Evolutionary conservation across 2,329 filamentous ascomycete species (phyloP), one percentile per base, ranked within the genome.

Genomic region (Phialophora verrucosa): DNA sequence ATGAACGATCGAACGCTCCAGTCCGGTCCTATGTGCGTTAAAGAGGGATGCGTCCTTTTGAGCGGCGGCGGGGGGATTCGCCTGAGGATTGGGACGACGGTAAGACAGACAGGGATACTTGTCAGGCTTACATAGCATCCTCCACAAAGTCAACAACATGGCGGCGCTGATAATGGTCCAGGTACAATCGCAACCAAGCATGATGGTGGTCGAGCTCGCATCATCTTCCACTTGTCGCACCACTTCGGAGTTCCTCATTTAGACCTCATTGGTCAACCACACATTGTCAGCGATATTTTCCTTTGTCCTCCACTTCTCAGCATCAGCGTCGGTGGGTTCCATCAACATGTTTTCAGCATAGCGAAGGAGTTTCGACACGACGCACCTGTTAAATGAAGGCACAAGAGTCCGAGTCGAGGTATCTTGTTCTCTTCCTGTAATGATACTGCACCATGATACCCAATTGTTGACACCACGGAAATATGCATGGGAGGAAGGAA

Each of bases 21-120:
- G 25, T 59, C 7, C 65, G 62, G 20, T 54, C 65, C 17, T 64
- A 67, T 55, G 58, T 51, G 25, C 62, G 49, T 29, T 61, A 38
- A 54, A 17, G 32, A 25, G 50, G 11, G 10, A 50, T 17, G 17
- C 25, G 10, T 7, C 25, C 29, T 51, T 17, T n/a, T 17, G 14
- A 55, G 11, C 29, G 53, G 25, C 12, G 7, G 6, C 20, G 4
- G 31, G 25, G 10, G 27, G 25, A 17, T 29, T 12, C 51, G n/a
- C 14, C 32, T 20, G 29, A 55, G 8, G 14, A 54, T 49, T 38
- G 23, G 14, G 20, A 51, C 42, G 44, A 65, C 35, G 63, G 63
- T 65, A 65, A 65, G 63, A 61, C 25, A 32, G 38, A 8, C 50
- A 55, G 50, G 32, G 20, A 61, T 44, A 55, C 35, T 38, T 20